These are phyloP conservation scores for Candida sakaeoensis DNA, from an alignment of 805 yeast genomes.

Conservation along the genomic window DNA sequence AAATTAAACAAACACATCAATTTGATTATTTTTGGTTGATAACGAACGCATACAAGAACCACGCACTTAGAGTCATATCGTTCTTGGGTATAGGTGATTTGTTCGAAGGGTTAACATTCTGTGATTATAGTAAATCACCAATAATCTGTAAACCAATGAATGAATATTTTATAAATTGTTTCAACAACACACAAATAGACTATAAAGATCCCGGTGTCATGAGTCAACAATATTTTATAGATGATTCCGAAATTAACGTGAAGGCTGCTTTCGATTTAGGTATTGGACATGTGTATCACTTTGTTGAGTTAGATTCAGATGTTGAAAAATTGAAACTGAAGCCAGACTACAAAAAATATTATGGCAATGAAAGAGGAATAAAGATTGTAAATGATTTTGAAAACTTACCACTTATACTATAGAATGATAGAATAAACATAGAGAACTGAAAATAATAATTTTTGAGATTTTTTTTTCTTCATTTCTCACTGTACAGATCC, in stretches of 20 bases:
- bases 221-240: slow-evolving; percentile 67
- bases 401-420: slow-evolving; percentile 21
- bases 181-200: slow-evolving; percentile 57
- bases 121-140: slow-evolving; percentile 74
- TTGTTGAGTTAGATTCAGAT: slow-evolving; percentile 67
- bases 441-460: not conserved
- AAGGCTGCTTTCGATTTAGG: slow-evolving; percentile 69
- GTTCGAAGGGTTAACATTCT: slow-evolving; percentile 90
- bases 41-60: slow-evolving; percentile 92
- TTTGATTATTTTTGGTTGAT: slow-evolving; percentile 83
- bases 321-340: slow-evolving; percentile 27
- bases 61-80: slow-evolving; percentile 75
- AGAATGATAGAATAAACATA: slow-evolving; percentile 1
- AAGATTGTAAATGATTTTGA: slow-evolving; percentile 29
- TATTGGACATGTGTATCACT: slow-evolving; percentile 68
- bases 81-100: slow-evolving; percentile 86
- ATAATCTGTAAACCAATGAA: slow-evolving; percentile 89
- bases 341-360: slow-evolving; percentile 30
- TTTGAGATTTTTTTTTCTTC: too few relatives aligned
- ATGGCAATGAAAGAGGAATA: slow-evolving; percentile 31
- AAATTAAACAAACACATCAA: slow-evolving; percentile 40
- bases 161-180: slow-evolving; percentile 60
- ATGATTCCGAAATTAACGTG: slow-evolving; percentile 80
- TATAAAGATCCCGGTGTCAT: slow-evolving; percentile 25
- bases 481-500: too few relatives aligned